Evolutionary conservation across 108 stramenopile species (phyloP), one percentile per base, ranked within the genome.

Genomic region (Pelagomonas calceolata): DNA sequence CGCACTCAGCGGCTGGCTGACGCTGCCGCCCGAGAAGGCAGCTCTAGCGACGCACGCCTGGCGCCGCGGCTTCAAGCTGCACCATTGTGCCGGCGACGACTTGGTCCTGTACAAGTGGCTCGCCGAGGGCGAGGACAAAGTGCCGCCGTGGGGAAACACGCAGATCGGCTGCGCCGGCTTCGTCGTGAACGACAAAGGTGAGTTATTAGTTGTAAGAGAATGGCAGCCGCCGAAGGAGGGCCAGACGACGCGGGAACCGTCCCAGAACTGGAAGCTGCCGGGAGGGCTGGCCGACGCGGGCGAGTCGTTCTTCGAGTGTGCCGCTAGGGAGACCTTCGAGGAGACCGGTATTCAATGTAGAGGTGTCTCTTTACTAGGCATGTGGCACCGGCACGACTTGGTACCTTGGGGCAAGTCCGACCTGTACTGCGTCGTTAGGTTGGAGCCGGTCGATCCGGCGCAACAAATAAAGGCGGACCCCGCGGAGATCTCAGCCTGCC

Each of bases 261-360:
- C 68, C 9, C 63, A 34, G 37, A 32, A 65, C 30, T 94, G 92
- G 92, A 92, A 92, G 72, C 80, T 92, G 10, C 94, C 94, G 0
- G 89, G 89, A 14, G 94, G 94, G 1, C 74, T 91, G 32, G 72
- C 83, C 0, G 92, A 94, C 33, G 66, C 89, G 51, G 92, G 90
- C 10, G 94, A 94, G 76, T 66, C 79, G n/a, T 75, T 94, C 34
- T 80, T 83, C 65, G 81, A 83, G 14, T 92, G 89, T 1, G 92
- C 84, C 7, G 68, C 79, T 45, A 76, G 94, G 30, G 94, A 94
- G 79, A 92, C 92, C 1, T 69, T 79, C 71, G 94, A 94, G 78
- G 94, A 94, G 71, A 94, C 94, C 15, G 94, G 94, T 16, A 86
- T 94, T 44, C 65, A 64, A 26, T 79, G 84, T 34, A 74, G 69